phyloP scores from a whole-genome alignment of 805 yeast species.

The Yarrowia porcina region DNA sequence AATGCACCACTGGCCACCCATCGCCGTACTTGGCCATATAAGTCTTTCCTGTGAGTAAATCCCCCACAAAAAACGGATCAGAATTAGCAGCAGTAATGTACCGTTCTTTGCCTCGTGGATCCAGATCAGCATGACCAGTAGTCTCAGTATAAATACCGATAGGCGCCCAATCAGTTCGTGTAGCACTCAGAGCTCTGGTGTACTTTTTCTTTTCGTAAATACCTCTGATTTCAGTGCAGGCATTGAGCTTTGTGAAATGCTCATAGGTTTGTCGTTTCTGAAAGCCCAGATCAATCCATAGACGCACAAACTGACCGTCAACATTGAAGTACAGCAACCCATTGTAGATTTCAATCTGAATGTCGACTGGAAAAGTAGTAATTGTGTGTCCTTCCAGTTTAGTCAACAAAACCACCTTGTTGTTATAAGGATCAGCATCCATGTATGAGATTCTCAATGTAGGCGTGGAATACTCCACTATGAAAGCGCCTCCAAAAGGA shows the following conservation, averaged over 20 bases:
- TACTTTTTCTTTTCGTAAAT: not conserved
- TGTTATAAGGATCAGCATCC: not conserved
- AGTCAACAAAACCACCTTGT: not conserved
- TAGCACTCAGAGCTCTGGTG: not conserved
- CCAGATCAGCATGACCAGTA: not conserved
- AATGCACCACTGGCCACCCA: not conserved
- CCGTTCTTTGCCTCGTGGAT: not conserved
- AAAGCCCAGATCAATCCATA: slow-evolving; percentile 2
- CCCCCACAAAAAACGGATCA: not conserved
- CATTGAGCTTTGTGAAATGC: not conserved
- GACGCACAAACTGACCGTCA: slow-evolving; percentile 1
- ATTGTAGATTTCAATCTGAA: slow-evolving; percentile 5
- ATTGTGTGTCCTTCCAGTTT: not conserved
- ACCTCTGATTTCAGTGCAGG: not conserved
- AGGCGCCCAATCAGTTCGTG: not conserved
- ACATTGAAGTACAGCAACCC: not conserved
- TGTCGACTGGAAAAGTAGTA: not conserved
- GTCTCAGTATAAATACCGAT: not conserved
- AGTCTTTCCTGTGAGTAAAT: not conserved
- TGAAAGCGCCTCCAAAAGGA: not conserved
- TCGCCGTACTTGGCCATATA: not conserved
- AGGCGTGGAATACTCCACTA: not conserved
- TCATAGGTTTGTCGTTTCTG: not conserved
- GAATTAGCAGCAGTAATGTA: not conserved
- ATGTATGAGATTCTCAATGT: not conserved